A percentile compares a stretch with the other conserved stretches of the same genome.
Evolutionary conservation across 129 eudicot genomes (phyloP).

Genomic region (Dittrichia graveolens): DNA sequence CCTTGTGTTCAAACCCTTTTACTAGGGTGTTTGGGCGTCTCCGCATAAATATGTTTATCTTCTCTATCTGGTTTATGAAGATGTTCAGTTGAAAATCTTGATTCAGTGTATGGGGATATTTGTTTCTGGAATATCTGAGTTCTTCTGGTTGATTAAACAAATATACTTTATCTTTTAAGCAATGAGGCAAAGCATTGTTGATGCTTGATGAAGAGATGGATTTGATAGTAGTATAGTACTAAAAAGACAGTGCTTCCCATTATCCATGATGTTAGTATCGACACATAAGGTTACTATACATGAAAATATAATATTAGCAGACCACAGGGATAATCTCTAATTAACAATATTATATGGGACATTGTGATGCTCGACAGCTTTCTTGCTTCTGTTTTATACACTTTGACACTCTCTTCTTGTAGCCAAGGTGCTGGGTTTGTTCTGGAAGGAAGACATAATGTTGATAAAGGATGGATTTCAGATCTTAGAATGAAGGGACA

Average conservation of each 20-base stretch:
- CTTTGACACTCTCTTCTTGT: constrained; percentile 27
- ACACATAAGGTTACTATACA: background rate
- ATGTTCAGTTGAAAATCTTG: background rate
- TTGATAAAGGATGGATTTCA: constrained; percentile 81
- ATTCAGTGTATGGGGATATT: background rate
- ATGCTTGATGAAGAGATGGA: background rate
- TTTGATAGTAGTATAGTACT: background rate
- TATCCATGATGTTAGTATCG: background rate
- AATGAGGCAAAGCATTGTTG: background rate
- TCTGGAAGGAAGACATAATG: constrained; percentile 94
- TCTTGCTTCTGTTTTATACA: background rate
- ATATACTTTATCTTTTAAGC: background rate
- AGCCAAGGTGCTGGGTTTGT: constrained; percentile 66
- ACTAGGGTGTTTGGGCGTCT: background rate
- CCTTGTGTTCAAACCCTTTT: background rate
- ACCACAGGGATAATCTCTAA: background rate
- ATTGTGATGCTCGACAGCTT: background rate
- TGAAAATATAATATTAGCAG: background rate
- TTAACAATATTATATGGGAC: background rate
- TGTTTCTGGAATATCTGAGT: background rate
- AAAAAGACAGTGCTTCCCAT: background rate
- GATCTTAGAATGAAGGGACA: constrained; percentile 73
- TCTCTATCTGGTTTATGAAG: background rate
- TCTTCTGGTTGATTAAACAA: background rate
- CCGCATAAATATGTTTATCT: constrained; percentile 9